Evolutionary conservation across 2,329 filamentous ascomycete species (phyloP).

Genomic region (Zarea fungicola): DNA sequence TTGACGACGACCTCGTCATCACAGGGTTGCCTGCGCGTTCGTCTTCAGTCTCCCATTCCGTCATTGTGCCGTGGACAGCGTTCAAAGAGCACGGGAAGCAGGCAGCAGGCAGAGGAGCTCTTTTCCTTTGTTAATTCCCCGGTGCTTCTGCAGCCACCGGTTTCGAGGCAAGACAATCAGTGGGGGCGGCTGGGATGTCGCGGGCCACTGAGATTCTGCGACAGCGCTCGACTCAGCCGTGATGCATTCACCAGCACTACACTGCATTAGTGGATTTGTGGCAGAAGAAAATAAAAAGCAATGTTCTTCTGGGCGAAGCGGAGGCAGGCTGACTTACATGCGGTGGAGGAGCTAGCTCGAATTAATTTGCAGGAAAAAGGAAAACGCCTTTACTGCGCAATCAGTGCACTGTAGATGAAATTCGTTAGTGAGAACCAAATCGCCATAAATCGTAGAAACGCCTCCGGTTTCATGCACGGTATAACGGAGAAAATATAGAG

Average conservation of each 20-base stretch:
- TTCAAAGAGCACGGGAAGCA: background rate
- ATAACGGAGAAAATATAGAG: background rate
- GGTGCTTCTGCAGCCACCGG: background rate
- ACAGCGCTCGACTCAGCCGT: slow-evolving; percentile 2
- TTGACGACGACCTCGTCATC: slow-evolving; percentile 2
- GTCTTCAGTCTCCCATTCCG: slow-evolving; percentile 58
- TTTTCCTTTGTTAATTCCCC: background rate
- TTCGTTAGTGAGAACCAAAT: background rate
- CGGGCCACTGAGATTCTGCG: slow-evolving; percentile 14
- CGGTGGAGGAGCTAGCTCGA: background rate
- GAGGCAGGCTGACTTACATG: slow-evolving; percentile 4
- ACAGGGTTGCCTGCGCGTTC: slow-evolving; percentile 37
- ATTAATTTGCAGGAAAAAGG: background rate
- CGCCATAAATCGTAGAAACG: background rate
- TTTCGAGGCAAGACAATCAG: slow-evolving; percentile 14
- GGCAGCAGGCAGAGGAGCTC: background rate
- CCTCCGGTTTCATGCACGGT: background rate
- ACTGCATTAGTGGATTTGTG: background rate
- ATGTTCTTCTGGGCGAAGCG: background rate
- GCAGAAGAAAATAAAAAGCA: slow-evolving; percentile 12
- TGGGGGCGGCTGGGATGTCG: background rate
- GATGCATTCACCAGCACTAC: slow-evolving; percentile 10
- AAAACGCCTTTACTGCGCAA: background rate
- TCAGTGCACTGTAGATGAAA: background rate
- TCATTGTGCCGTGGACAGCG: slow-evolving; percentile 40